Evolutionary conservation across 2,329 filamentous ascomycete species (phyloP).

Genomic region (Pochonia chlamydosporia): DNA sequence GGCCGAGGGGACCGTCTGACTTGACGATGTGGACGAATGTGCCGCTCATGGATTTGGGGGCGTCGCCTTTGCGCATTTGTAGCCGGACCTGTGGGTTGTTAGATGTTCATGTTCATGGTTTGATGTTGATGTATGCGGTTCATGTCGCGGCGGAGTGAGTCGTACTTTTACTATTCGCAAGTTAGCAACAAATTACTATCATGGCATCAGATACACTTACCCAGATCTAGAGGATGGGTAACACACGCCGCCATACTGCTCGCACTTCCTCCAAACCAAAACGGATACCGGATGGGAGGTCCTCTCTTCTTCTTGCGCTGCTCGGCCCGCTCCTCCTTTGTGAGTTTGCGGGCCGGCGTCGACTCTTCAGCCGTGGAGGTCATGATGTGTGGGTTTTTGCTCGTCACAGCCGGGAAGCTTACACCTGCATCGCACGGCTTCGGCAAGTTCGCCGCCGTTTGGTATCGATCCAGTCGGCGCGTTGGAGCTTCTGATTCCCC

Average conservation of each 20-base stretch:
- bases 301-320: constrained; percentile 29
- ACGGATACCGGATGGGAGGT: constrained; percentile 57
- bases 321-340: constrained; percentile 9
- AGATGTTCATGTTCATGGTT: not conserved
- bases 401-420: not conserved
- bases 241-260: constrained; percentile 87
- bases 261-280: constrained; percentile 96
- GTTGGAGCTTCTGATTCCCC: not conserved
- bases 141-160: too few species aligned
- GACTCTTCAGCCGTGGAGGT: constrained; percentile 7
- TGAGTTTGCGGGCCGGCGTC: constrained; percentile 8
- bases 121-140: not conserved
- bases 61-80: constrained; percentile 74
- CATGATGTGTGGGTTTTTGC: constrained; percentile 12
- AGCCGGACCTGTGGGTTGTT: constrained; percentile 65
- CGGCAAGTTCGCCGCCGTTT: not conserved
- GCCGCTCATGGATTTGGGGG: constrained; percentile 73
- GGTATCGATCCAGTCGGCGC: not conserved
- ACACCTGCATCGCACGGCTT: constrained; percentile 3
- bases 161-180: constrained; percentile 11
- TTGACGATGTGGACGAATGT: constrained; percentile 80
- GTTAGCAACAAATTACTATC: constrained; percentile 1
- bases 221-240: constrained; percentile 88
- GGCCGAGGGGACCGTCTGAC: constrained; percentile 67
- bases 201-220: too few species aligned